Evolutionary conservation across 2,329 filamentous ascomycete genomes (phyloP).

Genomic region (Verticillium albo-atrum): DNA sequence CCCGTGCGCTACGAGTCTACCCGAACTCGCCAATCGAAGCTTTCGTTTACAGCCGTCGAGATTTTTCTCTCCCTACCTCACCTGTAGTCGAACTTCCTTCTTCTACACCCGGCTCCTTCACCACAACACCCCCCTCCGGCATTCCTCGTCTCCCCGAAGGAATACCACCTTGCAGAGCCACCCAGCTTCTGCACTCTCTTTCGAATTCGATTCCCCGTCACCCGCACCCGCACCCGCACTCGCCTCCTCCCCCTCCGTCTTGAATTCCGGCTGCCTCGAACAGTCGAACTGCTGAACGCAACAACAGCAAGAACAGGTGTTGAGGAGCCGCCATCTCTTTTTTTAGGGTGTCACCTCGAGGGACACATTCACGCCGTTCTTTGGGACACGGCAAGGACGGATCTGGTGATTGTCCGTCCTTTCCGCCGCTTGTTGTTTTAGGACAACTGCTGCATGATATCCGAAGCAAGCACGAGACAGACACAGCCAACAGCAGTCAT

Average conservation of each 20-base stretch:
- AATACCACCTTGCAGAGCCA: neutral
- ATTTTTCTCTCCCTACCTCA: neutral
- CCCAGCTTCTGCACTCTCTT: neutral
- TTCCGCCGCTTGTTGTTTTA: neutral
- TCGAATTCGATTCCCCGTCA: neutral
- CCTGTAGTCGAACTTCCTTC: neutral
- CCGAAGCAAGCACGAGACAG: neutral
- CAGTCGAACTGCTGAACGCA: neutral
- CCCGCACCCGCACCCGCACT: no score
- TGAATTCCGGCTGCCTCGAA: neutral
- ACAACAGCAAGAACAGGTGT: neutral
- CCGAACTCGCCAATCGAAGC: constrained; percentile 1
- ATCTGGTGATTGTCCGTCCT: constrained; percentile 2
- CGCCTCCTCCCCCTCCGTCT: neutral
- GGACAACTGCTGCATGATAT: neutral
- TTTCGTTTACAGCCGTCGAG: neutral
- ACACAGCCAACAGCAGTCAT: constrained; percentile 26
- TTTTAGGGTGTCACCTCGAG: neutral
- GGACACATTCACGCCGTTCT: neutral
- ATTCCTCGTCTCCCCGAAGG: neutral
- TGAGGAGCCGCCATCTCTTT: neutral
- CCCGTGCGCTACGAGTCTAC: neutral
- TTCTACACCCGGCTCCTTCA: neutral
- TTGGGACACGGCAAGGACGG: neutral
- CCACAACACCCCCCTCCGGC: neutral